These are phyloP conservation scores for Apiospora sp. DNA, from an alignment of 2,329 filamentous ascomycete species.

Conservation along the genomic window DNA sequence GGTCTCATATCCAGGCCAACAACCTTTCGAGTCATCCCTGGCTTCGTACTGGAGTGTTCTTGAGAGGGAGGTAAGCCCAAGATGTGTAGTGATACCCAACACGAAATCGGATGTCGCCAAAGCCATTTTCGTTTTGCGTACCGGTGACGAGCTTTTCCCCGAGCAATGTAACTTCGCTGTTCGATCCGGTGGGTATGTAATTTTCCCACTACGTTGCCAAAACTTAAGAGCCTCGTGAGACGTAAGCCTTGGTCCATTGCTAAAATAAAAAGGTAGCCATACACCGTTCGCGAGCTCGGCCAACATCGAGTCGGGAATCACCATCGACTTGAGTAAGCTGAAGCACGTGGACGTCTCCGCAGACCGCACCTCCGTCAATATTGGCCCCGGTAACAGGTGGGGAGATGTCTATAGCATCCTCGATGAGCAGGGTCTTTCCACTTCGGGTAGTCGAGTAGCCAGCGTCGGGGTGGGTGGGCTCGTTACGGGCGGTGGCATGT, in stretches of 20 bases:
- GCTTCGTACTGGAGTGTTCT: not conserved
- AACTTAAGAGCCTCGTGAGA: too few relatives aligned
- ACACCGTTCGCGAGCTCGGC: not conserved
- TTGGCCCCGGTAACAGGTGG: not conserved
- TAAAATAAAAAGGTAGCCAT: not conserved
- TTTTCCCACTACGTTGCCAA: too few relatives aligned
- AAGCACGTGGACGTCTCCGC: too few relatives aligned
- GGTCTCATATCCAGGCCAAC: not conserved
- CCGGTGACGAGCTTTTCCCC: too few relatives aligned
- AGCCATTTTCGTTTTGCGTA: not conserved
- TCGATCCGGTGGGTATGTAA: not conserved
- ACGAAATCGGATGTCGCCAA: not conserved
- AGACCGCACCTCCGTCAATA: not conserved
- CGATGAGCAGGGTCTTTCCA: too few relatives aligned
- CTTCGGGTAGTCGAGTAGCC: not conserved
- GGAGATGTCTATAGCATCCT: not conserved
- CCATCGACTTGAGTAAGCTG: not conserved
- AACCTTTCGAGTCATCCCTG: not conserved
- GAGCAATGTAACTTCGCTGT: not conserved
- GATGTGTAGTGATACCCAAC: not conserved
- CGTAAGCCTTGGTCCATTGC: too few relatives aligned
- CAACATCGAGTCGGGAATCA: not conserved
- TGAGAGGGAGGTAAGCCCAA: not conserved
- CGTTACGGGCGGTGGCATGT: not conserved
- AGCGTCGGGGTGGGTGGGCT: not conserved